A percentile compares a stretch with the other conserved stretches of the same genome.
These are phyloP conservation scores for Eutypa lata DNA, from an alignment of 2,329 filamentous ascomycete species.

Conservation along the genomic window DNA sequence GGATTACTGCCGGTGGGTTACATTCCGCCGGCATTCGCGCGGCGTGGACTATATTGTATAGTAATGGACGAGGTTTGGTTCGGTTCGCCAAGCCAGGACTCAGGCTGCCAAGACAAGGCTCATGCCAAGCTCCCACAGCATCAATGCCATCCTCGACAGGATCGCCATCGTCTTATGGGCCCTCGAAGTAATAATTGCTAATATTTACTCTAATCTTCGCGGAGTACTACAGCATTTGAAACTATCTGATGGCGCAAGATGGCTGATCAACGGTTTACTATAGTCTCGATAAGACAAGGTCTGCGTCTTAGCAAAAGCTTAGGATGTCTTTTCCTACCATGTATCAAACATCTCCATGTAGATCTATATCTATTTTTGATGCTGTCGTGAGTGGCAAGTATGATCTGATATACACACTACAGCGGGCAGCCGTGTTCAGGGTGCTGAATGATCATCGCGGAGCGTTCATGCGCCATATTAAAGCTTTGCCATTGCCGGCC, in stretches of 20 bases:
- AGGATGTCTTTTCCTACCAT: neutral
- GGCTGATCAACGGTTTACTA: neutral
- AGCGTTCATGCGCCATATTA: neutral
- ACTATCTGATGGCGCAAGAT: neutral
- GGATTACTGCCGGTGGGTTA: neutral
- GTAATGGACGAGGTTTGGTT: no score
- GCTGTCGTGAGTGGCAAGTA: no score
- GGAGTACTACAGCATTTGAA: neutral
- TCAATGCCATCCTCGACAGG: slow-evolving; percentile 11
- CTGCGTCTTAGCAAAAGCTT: neutral
- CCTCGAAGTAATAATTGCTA: neutral
- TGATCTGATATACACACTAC: no score
- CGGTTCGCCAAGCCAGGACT: neutral
- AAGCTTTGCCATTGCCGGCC: neutral
- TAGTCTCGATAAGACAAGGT: neutral
- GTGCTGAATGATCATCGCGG: neutral
- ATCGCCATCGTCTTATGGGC: neutral
- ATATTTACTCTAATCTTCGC: neutral
- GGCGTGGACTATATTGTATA: neutral
- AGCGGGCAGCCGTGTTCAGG: no score
- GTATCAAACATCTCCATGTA: neutral
- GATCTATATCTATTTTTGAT: neutral
- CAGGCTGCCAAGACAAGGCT: slow-evolving; percentile 11
- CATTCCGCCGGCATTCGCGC: neutral
- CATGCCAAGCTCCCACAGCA: slow-evolving; percentile 15